Evolutionary conservation across 2,329 filamentous ascomycete genomes (phyloP).

Genomic region (Diaporthe sp.): DNA sequence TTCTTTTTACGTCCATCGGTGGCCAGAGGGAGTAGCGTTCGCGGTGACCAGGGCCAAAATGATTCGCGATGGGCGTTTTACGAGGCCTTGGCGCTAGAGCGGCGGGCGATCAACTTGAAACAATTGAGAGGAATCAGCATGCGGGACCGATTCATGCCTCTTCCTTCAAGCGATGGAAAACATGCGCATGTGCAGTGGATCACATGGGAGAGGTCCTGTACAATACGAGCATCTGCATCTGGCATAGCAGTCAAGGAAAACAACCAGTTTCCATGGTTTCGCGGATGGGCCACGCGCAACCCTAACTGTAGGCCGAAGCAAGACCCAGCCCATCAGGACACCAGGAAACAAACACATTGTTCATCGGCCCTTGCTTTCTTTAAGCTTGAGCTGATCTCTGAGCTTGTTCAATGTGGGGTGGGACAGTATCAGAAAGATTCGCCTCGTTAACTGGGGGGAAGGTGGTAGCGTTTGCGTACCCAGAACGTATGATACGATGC

Average conservation of each 20-base stretch:
- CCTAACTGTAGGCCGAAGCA: neutral
- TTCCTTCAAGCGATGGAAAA: constrained; percentile 10
- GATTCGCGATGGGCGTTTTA: constrained; percentile 34
- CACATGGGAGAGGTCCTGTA: neutral
- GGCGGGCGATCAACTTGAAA: constrained; percentile 19
- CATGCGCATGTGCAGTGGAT: constrained; percentile 19
- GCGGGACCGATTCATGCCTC: constrained; percentile 19
- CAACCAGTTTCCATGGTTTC: neutral
- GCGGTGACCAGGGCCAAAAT: neutral
- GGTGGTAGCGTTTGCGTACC: neutral
- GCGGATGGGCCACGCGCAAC: neutral
- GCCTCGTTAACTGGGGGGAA: neutral
- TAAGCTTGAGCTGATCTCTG: neutral
- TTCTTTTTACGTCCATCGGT: neutral
- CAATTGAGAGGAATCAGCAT: constrained; percentile 18
- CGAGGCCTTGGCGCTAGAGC: constrained; percentile 21
- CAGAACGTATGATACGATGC: constrained; percentile 15
- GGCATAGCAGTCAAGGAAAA: too few species aligned
- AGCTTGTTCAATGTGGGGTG: constrained; percentile 8
- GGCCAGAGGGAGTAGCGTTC: neutral
- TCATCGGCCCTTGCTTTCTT: neutral
- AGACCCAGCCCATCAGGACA: neutral
- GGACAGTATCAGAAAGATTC: constrained; percentile 16
- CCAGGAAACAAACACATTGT: neutral
- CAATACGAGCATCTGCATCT: neutral